These are phyloP conservation scores for Tolypocladium tundrense DNA, from an alignment of 2,329 filamentous ascomycete species.

Conservation along the genomic window DNA sequence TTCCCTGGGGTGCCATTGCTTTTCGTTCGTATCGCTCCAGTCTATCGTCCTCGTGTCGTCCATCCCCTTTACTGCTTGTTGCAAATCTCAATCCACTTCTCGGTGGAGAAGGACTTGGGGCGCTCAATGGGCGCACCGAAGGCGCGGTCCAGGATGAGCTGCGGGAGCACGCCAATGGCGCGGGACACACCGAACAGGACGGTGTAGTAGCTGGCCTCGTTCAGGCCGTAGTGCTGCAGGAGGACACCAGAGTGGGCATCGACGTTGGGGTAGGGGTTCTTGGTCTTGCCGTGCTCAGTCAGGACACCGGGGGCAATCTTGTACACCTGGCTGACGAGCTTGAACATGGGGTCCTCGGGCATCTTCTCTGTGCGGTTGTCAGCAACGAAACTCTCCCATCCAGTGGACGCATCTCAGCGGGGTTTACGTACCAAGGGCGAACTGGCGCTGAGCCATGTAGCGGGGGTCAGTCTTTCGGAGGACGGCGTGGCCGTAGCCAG, in stretches of 20 bases:
- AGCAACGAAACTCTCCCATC: slow-evolving; percentile 10
- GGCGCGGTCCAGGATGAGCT: slow-evolving; percentile 99
- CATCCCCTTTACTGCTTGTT: slow-evolving; percentile 64
- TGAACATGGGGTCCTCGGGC: slow-evolving; percentile 98
- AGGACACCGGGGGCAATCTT: slow-evolving; percentile 97
- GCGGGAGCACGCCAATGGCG: slow-evolving; percentile 94
- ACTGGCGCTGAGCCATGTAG: slow-evolving; percentile 96
- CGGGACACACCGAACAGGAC: slow-evolving; percentile 98
- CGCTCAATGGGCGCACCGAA: slow-evolving; percentile 95
- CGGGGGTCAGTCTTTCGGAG: slow-evolving; percentile 99
- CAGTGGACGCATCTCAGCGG: not conserved
- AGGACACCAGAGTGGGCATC: slow-evolving; percentile 98
- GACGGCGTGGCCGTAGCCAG: slow-evolving; percentile 96
- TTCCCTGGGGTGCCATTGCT: not conserved
- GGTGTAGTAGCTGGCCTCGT: slow-evolving; percentile 99
- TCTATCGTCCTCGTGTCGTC: not conserved
- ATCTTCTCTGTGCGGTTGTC: slow-evolving; percentile 53
- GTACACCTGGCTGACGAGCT: slow-evolving; percentile 99
- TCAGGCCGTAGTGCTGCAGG: slow-evolving; percentile 98
- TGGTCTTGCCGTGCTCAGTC: slow-evolving; percentile 99
- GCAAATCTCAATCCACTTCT: slow-evolving; percentile 88
- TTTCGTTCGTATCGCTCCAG: not conserved
- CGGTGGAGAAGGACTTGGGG: slow-evolving; percentile 97
- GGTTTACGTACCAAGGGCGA: slow-evolving; percentile 55
- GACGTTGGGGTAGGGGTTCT: slow-evolving; percentile 99